Percentiles rank a stretch among this genome's conserved stretches.
phyloP scores from a whole-genome alignment of 2,329 filamentous ascomycete genomes.

The Colletotrichum costaricense region DNA sequence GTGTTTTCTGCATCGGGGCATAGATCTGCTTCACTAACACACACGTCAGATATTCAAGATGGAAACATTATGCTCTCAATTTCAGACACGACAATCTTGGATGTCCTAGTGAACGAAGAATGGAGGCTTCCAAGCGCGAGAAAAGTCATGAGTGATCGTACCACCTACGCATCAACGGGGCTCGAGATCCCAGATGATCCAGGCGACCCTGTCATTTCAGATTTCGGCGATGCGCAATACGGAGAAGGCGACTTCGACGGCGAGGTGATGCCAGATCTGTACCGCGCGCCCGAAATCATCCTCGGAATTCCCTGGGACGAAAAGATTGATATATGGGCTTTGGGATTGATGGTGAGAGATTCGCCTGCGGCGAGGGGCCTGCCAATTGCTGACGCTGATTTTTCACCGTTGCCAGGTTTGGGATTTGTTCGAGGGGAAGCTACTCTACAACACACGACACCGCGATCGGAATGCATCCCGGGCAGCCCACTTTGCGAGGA shows the following conservation, averaged over 20 bases:
- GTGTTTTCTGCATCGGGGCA: no score
- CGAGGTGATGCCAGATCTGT: slow-evolving; percentile 47
- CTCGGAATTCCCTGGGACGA: slow-evolving; percentile 47
- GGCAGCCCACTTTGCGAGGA: slow-evolving; percentile 46
- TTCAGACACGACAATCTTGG: slow-evolving; percentile 31
- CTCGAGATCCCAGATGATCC: slow-evolving; percentile 40
- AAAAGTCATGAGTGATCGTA: slow-evolving; percentile 43
- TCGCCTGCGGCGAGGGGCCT: no score
- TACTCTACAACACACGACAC: slow-evolving; percentile 41
- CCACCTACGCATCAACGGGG: slow-evolving; percentile 42
- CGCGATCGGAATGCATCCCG: slow-evolving; percentile 37
- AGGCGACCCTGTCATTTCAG: slow-evolving; percentile 41
- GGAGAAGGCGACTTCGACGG: slow-evolving; percentile 39
- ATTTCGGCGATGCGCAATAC: slow-evolving; percentile 45
- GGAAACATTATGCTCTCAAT: slow-evolving; percentile 41
- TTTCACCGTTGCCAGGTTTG: slow-evolving; percentile 39
- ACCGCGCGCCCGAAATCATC: slow-evolving; percentile 48
- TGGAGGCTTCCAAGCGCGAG: slow-evolving; percentile 38
- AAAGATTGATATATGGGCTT: slow-evolving; percentile 48
- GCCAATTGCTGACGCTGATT: background rate
- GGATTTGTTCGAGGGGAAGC: slow-evolving; percentile 45
- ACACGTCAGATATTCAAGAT: slow-evolving; percentile 38
- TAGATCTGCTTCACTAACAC: background rate
- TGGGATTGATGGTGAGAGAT: slow-evolving; percentile 15
- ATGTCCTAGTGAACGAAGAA: slow-evolving; percentile 32